A percentile compares a stretch with the other conserved stretches of the same genome.
Conservation (phyloP, 1,139 yeast species). For the Yamadazyma triangularis region DNA sequence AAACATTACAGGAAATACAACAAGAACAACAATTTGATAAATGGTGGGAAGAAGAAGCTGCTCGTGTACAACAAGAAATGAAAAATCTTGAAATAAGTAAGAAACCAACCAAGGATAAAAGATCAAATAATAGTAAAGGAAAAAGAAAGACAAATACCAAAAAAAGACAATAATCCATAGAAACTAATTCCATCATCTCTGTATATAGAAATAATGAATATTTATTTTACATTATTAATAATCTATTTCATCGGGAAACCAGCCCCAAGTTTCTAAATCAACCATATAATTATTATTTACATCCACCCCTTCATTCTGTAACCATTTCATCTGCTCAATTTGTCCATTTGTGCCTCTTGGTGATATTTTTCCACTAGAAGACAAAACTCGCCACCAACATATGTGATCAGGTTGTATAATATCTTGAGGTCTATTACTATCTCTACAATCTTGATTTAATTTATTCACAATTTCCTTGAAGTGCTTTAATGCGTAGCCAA, state of each 20-base stretch:
- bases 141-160: slow-evolving; percentile 1
- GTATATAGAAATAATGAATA: slow-evolving; percentile 2
- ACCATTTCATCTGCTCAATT: slow-evolving; percentile 39
- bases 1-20: slow-evolving; percentile 63
- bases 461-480: slow-evolving; percentile 17
- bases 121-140: slow-evolving; percentile 1
- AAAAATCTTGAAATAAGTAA: slow-evolving; percentile 8
- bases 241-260: slow-evolving; percentile 60
- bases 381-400: slow-evolving; percentile 83
- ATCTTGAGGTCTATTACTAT: slow-evolving; percentile 11
- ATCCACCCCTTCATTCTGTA: slow-evolving; percentile 47
- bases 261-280: slow-evolving; percentile 48
- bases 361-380: slow-evolving; percentile 58
- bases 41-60: slow-evolving; percentile 80
- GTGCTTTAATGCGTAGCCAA: slow-evolving; percentile 64
- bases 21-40: slow-evolving; percentile 74
- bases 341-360: slow-evolving; percentile 46
- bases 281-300: slow-evolving; percentile 36
- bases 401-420: slow-evolving; percentile 16
- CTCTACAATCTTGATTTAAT: slow-evolving; percentile 16
- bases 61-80: slow-evolving; percentile 51
- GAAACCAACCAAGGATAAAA: slow-evolving; percentile 3
- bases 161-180: slow-evolving; percentile 4
- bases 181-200: not conserved
- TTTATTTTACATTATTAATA: slow-evolving; percentile 6